Evolutionary conservation across 1,139 yeast genomes (phyloP).

Genomic region (Saccharomyces hybrid): DNA sequence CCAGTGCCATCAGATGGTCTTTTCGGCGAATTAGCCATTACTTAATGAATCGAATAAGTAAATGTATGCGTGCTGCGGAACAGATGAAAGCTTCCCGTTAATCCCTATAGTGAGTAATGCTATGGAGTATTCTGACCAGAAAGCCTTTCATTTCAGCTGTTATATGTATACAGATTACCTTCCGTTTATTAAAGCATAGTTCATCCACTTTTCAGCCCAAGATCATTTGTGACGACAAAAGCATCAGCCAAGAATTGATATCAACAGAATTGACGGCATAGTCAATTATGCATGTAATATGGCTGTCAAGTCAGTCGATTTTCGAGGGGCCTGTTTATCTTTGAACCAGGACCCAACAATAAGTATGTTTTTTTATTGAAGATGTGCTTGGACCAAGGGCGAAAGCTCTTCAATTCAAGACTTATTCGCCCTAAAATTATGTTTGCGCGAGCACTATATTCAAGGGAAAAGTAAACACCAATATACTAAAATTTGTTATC

Average conservation of each 20-base stretch:
- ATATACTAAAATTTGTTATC: background rate
- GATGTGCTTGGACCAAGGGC: background rate
- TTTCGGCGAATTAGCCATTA: conserved; percentile 3
- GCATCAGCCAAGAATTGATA: background rate
- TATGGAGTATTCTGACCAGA: background rate
- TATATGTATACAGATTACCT: background rate
- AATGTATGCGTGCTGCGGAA: background rate
- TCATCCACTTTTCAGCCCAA: background rate
- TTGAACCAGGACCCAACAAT: background rate
- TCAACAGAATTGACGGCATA: background rate
- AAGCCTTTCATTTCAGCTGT: background rate
- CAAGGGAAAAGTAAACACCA: background rate
- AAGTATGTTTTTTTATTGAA: background rate
- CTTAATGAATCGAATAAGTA: background rate
- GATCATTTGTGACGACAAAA: background rate
- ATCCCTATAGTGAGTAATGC: background rate
- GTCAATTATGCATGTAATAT: background rate
- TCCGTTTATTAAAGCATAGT: background rate
- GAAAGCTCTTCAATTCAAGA: background rate
- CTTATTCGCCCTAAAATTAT: background rate
- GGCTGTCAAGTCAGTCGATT: background rate
- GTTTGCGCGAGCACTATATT: background rate
- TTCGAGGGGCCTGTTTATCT: no score
- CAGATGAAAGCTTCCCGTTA: background rate
- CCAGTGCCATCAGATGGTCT: background rate